Percentiles rank a stretch among this genome's conserved stretches.
These are phyloP conservation scores for Aspergillus panamensis DNA, from an alignment of 495 filamentous ascomycete species.

Conservation along the genomic window DNA sequence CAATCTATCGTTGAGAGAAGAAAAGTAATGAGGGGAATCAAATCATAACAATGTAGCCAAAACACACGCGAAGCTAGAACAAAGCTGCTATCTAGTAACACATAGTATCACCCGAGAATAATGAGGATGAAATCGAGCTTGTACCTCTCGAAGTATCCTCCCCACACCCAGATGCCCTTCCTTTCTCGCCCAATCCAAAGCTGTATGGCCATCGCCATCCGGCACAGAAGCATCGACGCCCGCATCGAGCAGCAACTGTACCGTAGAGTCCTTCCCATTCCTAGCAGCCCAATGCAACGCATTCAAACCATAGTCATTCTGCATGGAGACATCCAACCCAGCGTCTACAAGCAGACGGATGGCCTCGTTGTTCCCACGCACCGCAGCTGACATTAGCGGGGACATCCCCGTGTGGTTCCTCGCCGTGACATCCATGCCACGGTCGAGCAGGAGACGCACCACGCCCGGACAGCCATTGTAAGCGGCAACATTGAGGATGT, in stretches of 20 bases:
- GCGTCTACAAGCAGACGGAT: background rate
- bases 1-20: conserved; percentile 2
- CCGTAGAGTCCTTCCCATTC: background rate
- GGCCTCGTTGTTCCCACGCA: background rate
- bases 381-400: background rate
- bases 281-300: background rate
- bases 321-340: background rate
- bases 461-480: conserved; percentile 1
- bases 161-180: background rate
- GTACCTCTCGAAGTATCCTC: background rate
- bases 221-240: background rate
- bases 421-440: background rate
- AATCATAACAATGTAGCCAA: background rate
- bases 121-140: background rate
- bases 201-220: conserved; percentile 1
- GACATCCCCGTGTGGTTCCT: background rate
- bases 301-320: conserved; percentile 1
- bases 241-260: background rate
- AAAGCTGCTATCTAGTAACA: background rate
- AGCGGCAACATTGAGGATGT: conserved; percentile 1
- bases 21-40: background rate
- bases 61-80: background rate
- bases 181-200: background rate
- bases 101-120: background rate
- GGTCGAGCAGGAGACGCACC: background rate